Base-by-base conservation (phyloP, 2,329 filamentous ascomycete genomes). In the Falciphora oryzae region DNA sequence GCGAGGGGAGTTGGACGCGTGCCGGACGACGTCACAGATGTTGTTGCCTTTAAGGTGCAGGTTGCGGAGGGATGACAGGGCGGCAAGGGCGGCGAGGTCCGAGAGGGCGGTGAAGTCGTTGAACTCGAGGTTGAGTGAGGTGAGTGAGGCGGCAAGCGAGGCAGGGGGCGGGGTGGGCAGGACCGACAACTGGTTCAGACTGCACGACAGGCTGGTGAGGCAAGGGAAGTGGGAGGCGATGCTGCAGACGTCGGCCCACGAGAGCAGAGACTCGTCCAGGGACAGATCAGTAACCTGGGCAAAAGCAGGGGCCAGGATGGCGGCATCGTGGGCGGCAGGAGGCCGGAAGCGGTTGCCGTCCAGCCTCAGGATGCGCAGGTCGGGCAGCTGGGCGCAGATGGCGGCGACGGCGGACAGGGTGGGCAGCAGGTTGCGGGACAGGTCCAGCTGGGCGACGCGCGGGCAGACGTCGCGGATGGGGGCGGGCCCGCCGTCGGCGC, bases 341-440 rank as follows among this genome's bases (percentile, higher is more conserved):
- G 2, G 62, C 38, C 29, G 27, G 25, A 25, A 29, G 32, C 73
- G 35, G 60, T 61, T 61, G 11, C 60, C 60, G 91, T 90, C 91
- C 50, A 94, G 77, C 67, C 87, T 87, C 69, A 97, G 74, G 62
- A 78, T 85, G 65, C 79, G 85, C 68, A 98, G 74, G 27, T 80
- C 80, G n/a, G 83, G 81, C 50, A 98, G 78, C 68, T 90, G 85
- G 8, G 78, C 78, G 73, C 91, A 95, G 56, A 98, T 90, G 2
- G 83, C 80, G 25, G 86, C 82, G 13, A 97, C 82, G 29, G 90
- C 85, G 2, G 78, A 77, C 74, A 93, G 84, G 14, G 77, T 78
- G 64, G 88, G 86, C 70, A 98, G 87, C 44, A 97, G 75, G 73
- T 96, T 98, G 62, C 92, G 85, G 72, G 93, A 93, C 57, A 99